These are phyloP conservation scores for Paspalum notatum DNA, from an alignment of 176 grass and related monocot genomes.

Conservation along the genomic window DNA sequence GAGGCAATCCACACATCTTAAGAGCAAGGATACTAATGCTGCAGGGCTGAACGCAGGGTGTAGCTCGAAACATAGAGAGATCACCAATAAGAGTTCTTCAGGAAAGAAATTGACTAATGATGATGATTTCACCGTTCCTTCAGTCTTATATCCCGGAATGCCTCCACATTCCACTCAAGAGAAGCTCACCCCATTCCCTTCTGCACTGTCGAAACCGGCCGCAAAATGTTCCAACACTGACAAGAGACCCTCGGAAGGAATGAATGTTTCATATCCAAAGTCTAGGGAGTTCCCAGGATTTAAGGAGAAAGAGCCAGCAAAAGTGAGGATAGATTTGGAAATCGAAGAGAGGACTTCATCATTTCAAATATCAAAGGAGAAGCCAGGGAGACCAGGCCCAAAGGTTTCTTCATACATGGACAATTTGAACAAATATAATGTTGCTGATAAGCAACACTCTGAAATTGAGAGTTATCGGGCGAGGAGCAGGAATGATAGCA, in stretches of 20 bases:
- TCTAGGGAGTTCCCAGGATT: conserved; percentile 26
- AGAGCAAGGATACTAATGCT: conserved; percentile 41
- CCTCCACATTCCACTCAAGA: conserved; percentile 41
- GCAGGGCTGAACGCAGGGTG: conserved; percentile 19
- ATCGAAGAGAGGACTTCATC: conserved; percentile 22
- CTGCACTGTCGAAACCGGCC: conserved; percentile 33
- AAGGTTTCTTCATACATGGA: conserved; percentile 26
- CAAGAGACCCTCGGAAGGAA: conserved; percentile 39
- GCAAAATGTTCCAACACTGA: conserved; percentile 32
- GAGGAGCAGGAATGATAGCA: conserved; percentile 3
- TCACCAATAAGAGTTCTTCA: conserved; percentile 26
- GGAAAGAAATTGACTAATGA: conserved; percentile 49
- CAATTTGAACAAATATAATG: conserved; percentile 18
- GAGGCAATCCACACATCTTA: conserved; percentile 39
- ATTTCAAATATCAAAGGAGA: conserved; percentile 38
- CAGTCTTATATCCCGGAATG: conserved; percentile 40
- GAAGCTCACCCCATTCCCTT: conserved; percentile 13
- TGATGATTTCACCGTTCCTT: conserved; percentile 79
- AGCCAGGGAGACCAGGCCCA: conserved; percentile 1
- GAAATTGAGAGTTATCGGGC: background rate
- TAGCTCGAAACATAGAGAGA: conserved; percentile 37
- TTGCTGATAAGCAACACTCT: conserved; percentile 32
- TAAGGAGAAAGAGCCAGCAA: conserved; percentile 38
- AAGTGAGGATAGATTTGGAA: conserved; percentile 18
- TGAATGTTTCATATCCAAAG: conserved; percentile 27